Conservation (phyloP, 208 protist species). For the Leishmania tropica region DNA sequence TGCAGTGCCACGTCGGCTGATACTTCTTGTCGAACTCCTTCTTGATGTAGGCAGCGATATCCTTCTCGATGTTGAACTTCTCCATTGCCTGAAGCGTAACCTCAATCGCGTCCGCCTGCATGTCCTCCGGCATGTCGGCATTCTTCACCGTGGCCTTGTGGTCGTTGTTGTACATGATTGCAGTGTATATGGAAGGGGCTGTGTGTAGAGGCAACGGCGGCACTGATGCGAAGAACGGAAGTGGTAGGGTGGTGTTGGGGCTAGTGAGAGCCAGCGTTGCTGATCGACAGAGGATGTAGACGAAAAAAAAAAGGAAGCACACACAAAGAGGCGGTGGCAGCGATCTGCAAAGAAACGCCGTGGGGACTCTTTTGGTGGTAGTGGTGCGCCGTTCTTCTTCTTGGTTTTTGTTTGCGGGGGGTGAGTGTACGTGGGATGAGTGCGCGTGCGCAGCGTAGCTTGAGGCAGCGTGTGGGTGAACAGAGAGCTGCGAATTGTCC, state of each 20-base stretch:
- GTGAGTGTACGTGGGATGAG: neutral
- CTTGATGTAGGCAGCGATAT: slow-evolving; percentile 99
- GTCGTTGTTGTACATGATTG: slow-evolving; percentile 55
- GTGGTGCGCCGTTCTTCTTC: neutral
- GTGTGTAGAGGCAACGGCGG: neutral
- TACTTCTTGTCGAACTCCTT: slow-evolving; percentile 99
- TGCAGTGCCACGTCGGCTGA: slow-evolving; percentile 99
- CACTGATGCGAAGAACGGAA: neutral
- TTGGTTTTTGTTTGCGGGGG: neutral
- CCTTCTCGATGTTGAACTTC: slow-evolving; percentile 99
- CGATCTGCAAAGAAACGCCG: neutral
- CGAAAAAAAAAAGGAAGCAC: neutral
- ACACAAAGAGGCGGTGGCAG: neutral
- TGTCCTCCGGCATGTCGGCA: slow-evolving; percentile 96
- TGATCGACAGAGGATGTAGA: neutral
- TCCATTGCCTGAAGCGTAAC: slow-evolving; percentile 97
- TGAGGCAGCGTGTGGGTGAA: neutral
- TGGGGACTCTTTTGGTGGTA: neutral
- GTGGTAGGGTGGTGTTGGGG: neutral
- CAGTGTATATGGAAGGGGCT: neutral
- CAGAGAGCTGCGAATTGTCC: neutral
- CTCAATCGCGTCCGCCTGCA: slow-evolving; percentile 99
- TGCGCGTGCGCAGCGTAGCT: neutral
- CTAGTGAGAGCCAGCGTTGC: neutral
- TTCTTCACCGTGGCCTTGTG: slow-evolving; percentile 94